Evolutionary conservation across 208 protist species (phyloP).

Genomic region (Leishmania guyanensis): DNA sequence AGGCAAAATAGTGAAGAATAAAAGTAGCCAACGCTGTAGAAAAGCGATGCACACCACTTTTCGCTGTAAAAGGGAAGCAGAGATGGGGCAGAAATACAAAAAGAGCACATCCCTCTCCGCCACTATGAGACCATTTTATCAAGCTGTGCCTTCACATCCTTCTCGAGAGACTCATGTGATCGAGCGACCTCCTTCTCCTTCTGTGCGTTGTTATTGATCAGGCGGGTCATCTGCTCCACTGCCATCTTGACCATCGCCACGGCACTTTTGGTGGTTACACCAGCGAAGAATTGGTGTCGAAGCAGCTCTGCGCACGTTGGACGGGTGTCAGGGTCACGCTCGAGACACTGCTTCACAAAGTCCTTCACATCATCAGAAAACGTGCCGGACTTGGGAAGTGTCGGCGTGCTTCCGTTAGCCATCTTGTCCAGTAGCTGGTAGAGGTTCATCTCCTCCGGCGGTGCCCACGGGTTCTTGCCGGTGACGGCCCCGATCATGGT

Average conservation of each 20-base stretch:
- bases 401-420: constrained; percentile 71
- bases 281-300: constrained; percentile 78
- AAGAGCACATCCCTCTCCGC: too few species aligned
- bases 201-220: constrained; percentile 81
- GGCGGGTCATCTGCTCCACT: constrained; percentile 84
- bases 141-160: constrained; percentile 73
- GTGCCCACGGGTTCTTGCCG: constrained; percentile 86
- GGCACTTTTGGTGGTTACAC: constrained; percentile 65
- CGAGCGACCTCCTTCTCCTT: constrained; percentile 53
- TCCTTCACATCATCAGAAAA: constrained; percentile 76
- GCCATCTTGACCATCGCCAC: constrained; percentile 82
- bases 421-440: constrained; percentile 86
- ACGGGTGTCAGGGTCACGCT: constrained; percentile 71
- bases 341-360: constrained; percentile 77
- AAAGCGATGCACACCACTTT: background rate
- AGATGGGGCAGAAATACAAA: background rate
- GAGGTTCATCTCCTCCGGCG: constrained; percentile 87
- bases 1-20: background rate
- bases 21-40: background rate
- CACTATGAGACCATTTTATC: constrained; percentile 59
- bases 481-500: constrained; percentile 85
- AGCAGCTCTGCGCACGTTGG: constrained; percentile 74
- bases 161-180: constrained; percentile 59
- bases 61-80: constrained; percentile 10
- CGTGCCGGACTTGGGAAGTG: constrained; percentile 53